Percentiles rank a stretch among this genome's conserved stretches.
Conservation (phyloP, 768 basidiomycete genomes). For the Naganishia antarctica region DNA sequence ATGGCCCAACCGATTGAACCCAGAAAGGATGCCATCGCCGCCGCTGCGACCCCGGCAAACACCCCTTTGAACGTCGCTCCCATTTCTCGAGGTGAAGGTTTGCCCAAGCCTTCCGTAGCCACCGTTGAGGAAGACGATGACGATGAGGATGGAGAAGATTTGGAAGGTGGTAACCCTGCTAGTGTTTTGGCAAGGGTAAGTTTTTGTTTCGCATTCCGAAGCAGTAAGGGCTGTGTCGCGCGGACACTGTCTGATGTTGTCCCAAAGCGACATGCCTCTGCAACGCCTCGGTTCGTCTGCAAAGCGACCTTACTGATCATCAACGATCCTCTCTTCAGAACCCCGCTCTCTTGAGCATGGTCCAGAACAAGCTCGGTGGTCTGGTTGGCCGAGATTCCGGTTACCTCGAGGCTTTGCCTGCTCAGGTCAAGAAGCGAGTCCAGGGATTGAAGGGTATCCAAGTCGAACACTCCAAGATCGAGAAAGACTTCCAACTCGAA, state of each 20-base stretch:
- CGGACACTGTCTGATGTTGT: neutral
- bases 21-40: constrained; percentile 31
- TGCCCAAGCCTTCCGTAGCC: constrained; percentile 65
- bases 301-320: neutral
- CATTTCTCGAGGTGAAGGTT: constrained; percentile 59
- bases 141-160: constrained; percentile 62
- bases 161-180: constrained; percentile 51
- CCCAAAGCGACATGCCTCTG: too few species aligned
- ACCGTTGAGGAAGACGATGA: constrained; percentile 62
- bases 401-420: constrained; percentile 83
- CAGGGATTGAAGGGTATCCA: constrained; percentile 93
- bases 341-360: constrained; percentile 70
- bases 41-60: constrained; percentile 71
- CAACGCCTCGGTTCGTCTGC: too few species aligned
- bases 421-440: constrained; percentile 72
- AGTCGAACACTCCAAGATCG: constrained; percentile 80
- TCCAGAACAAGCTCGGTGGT: constrained; percentile 77
- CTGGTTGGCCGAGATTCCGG: constrained; percentile 88
- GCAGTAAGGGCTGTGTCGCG: neutral
- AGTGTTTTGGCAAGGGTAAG: constrained; percentile 48
- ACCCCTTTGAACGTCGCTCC: constrained; percentile 80
- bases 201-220: neutral
- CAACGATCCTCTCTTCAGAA: constrained; percentile 48
- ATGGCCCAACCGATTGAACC: constrained; percentile 43
- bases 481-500: constrained; percentile 90